Evolutionary conservation across 2,329 filamentous ascomycete genomes (phyloP).

Genomic region (Apiospora hydei): DNA sequence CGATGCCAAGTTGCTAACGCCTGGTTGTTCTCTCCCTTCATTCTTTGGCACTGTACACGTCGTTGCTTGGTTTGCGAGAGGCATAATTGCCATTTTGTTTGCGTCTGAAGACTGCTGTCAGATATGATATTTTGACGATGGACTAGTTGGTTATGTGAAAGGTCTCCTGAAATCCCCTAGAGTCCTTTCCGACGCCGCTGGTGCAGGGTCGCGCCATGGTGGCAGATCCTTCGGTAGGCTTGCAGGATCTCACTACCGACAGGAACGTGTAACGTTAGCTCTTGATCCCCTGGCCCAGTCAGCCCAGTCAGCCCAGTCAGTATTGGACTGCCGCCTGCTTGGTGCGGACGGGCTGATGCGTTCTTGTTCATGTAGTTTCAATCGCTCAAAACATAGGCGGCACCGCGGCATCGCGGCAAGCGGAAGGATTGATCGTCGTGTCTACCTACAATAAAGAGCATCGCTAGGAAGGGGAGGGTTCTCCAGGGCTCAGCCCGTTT

Average conservation of each 20-base stretch:
- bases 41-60: conserved; percentile 1
- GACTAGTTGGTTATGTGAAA: neutral
- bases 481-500: neutral
- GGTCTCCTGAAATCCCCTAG: neutral
- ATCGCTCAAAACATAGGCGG: neutral
- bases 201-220: conserved; percentile 9
- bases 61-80: neutral
- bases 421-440: neutral
- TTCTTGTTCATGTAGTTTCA: neutral
- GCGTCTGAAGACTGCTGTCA: neutral
- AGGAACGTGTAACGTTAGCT: conserved; percentile 1
- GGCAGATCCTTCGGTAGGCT: neutral
- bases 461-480: neutral
- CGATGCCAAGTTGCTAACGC: neutral
- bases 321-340: neutral
- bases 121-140: conserved; percentile 1
- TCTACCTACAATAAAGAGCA: neutral
- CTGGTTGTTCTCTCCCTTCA: neutral
- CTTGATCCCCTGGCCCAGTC: neutral
- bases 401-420: neutral
- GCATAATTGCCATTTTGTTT: neutral
- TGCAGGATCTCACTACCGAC: conserved; percentile 14
- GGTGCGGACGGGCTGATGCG: neutral
- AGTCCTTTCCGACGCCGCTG: neutral
- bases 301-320: neutral